Base-by-base conservation (phyloP, 306 rosid genomes). In the Benincasa hispida region DNA sequence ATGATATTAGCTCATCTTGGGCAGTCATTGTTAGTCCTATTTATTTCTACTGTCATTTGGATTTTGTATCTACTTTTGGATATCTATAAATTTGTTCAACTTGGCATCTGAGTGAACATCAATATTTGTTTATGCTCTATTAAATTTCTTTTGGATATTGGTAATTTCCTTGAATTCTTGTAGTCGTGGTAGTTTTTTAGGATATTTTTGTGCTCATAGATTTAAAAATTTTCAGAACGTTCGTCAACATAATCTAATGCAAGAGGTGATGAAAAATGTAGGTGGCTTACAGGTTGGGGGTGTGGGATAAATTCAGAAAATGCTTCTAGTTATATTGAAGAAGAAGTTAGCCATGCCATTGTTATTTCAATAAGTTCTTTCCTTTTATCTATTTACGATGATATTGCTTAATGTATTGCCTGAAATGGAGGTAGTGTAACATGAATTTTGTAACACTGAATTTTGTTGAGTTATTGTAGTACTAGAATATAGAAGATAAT, bases 271-370 rank as follows among this genome's bases (percentile, higher is more conserved):
- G 79, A 66, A 81, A 34, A 12, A 75, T 72, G 55, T 80, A 91
- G 97, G 98, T 59, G 89, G 98, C 78, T 70, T 91, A 79, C 97
- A 94, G 89, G 91, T 91, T 1, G 98, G 98, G 61, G 98, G n/a
- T n/a, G 98, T 61, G 98, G 98, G 79, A 94, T 94, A 76, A 94
- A 89, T 87, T 87, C 95, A 68, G 93, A 90, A 56, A 94, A 94
- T 86, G 87, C 91, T n/a, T n/a, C n/a, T n/a, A n/a, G n/a, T n/a
- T n/a, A n/a, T n/a, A n/a, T n/a, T n/a, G n/a, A n/a, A n/a, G n/a
- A n/a, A n/a, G n/a, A n/a, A n/a, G n/a, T n/a, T n/a, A n/a, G n/a
- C n/a, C n/a, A n/a, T n/a, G n/a, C n/a, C n/a, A n/a, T n/a, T n/a
- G n/a, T n/a, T n/a, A n/a, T n/a, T n/a, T n/a, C n/a, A n/a, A n/a